phyloP scores from a whole-genome alignment of 2,329 filamentous ascomycete genomes.

The Alternaria ethzedia region DNA sequence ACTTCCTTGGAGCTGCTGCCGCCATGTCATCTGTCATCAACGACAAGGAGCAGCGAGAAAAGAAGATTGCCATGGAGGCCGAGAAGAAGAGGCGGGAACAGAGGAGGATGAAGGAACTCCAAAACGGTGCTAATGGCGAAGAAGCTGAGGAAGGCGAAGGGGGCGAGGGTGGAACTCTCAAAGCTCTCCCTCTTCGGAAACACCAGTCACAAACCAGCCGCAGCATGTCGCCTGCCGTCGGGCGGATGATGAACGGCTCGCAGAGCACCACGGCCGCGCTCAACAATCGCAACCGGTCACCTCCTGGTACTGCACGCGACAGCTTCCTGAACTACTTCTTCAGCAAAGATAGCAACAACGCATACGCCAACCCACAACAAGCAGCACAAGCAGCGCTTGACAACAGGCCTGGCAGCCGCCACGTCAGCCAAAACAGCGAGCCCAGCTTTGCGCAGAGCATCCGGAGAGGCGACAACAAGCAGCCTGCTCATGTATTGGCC shows the following conservation, averaged over 20 bases:
- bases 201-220: slow-evolving; percentile 67
- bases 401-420: slow-evolving; percentile 60
- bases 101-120: slow-evolving; percentile 78
- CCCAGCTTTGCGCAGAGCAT: slow-evolving; percentile 85
- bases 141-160: slow-evolving; percentile 70
- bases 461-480: slow-evolving; percentile 69
- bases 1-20: slow-evolving; percentile 94
- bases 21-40: slow-evolving; percentile 97
- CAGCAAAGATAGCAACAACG: slow-evolving; percentile 80
- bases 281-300: slow-evolving; percentile 68
- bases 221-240: slow-evolving; percentile 83
- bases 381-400: slow-evolving; percentile 49
- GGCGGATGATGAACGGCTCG: slow-evolving; percentile 66
- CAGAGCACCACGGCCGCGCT: slow-evolving; percentile 66
- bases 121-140: slow-evolving; percentile 64
- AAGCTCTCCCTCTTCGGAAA: slow-evolving; percentile 65
- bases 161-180: slow-evolving; percentile 60
- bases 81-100: slow-evolving; percentile 87
- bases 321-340: slow-evolving; percentile 99
- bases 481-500: slow-evolving; percentile 50
- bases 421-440: slow-evolving; percentile 80
- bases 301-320: slow-evolving; percentile 71
- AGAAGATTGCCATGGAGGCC: slow-evolving; percentile 78
- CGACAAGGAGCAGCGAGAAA: slow-evolving; percentile 92
- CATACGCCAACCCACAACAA: slow-evolving; percentile 48